phyloP scores from a whole-genome alignment of 1,284 basidiomycete species.

The Anthracocystis panici-leucophaei region DNA sequence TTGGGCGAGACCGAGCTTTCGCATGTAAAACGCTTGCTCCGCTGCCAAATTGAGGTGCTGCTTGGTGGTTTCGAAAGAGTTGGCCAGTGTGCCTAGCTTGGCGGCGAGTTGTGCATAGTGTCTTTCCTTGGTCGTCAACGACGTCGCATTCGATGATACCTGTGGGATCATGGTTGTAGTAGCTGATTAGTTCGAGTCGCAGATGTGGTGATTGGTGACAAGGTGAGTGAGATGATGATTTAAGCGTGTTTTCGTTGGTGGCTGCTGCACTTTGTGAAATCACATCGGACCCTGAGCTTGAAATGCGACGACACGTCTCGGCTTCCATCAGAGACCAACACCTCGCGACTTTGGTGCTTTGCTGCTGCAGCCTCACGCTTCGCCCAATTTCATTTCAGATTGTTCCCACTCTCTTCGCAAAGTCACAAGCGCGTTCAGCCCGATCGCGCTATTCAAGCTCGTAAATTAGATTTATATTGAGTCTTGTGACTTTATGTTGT shows the following conservation, averaged over 20 bases:
- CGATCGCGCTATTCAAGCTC: not conserved
- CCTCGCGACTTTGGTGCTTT: constrained; percentile 2
- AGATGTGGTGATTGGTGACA: constrained; percentile 19
- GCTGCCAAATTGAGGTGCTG: constrained; percentile 42
- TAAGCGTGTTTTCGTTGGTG: constrained; percentile 12
- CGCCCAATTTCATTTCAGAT: constrained; percentile 3
- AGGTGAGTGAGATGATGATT: not conserved
- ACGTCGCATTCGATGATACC: constrained; percentile 15
- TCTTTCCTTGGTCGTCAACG: constrained; percentile 41
- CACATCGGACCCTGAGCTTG: constrained; percentile 13
- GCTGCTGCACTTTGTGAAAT: not conserved
- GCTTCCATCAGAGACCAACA: constrained; percentile 18
- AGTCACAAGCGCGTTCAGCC: not conserved
- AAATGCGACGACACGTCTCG: constrained; percentile 29
- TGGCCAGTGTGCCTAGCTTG: constrained; percentile 42
- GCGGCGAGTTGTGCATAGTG: constrained; percentile 49
- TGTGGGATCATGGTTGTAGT: constrained; percentile 29
- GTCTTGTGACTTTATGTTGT: constrained; percentile 1
- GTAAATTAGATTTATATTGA: not conserved
- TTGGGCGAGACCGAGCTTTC: constrained; percentile 51
- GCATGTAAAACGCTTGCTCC: constrained; percentile 53
- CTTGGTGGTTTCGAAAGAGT: constrained; percentile 42
- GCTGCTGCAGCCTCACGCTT: not conserved
- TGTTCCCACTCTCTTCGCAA: not conserved
- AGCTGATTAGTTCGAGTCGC: not conserved